Evolutionary conservation across 345 rosid species (phyloP).

Genomic region (Tarenaya hassleriana): DNA sequence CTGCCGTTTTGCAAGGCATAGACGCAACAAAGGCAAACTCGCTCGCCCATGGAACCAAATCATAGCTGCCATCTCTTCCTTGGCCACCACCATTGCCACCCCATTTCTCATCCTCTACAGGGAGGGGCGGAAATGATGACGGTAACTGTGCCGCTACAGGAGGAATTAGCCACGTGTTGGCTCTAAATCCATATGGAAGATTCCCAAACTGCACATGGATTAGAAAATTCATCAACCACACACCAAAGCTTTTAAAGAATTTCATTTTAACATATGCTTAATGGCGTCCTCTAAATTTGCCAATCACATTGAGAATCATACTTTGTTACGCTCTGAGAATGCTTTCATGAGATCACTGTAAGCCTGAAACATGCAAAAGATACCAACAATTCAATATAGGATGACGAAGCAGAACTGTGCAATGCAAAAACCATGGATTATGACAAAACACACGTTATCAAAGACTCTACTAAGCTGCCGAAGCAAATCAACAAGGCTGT

Average conservation of each 20-base stretch:
- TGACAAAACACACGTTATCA: constrained; percentile 50
- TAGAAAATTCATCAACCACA: constrained; percentile 6
- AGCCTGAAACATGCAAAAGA: constrained; percentile 47
- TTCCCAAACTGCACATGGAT: constrained; percentile 71
- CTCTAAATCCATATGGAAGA: constrained; percentile 95
- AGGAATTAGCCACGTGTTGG: constrained; percentile 95
- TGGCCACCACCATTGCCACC: constrained; percentile 95
- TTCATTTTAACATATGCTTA: neutral
- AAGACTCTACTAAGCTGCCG: constrained; percentile 90
- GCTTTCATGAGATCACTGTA: constrained; percentile 83
- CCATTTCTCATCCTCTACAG: constrained; percentile 86
- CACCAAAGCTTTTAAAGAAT: neutral
- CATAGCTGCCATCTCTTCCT: constrained; percentile 71
- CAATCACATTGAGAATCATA: constrained; percentile 25
- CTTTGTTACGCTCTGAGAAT: constrained; percentile 89
- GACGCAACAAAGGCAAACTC: constrained; percentile 69
- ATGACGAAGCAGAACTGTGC: neutral
- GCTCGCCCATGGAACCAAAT: constrained; percentile 76
- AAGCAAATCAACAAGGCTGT: constrained; percentile 85
- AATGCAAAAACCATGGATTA: neutral
- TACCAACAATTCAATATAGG: neutral
- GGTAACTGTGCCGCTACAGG: constrained; percentile 72
- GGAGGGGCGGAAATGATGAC: constrained; percentile 62
- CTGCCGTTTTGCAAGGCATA: constrained; percentile 86
- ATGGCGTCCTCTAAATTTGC: constrained; percentile 2